Evolutionary conservation across 2,329 filamentous ascomycete species (phyloP).

Genomic region (Fusarium pseudonygamai): DNA sequence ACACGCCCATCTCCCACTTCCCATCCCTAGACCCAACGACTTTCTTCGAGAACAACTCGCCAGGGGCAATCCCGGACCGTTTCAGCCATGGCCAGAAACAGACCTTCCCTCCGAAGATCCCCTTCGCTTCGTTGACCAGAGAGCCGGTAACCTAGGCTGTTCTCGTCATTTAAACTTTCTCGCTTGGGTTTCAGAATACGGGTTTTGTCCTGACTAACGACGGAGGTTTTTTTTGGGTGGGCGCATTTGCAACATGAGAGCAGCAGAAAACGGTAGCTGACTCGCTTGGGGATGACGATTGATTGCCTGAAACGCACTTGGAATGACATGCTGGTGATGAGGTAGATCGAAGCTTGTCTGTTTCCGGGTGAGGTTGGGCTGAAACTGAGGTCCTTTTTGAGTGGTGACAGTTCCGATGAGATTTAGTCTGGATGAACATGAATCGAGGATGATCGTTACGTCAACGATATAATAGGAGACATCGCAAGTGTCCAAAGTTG

Average conservation of each 20-base stretch:
- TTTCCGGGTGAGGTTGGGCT: not conserved
- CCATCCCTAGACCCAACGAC: slow-evolving; percentile 2
- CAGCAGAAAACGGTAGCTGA: not conserved
- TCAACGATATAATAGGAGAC: not conserved
- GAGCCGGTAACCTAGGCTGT: slow-evolving; percentile 34
- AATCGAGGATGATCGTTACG: not conserved
- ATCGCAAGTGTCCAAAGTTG: not conserved
- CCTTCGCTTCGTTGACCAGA: slow-evolving; percentile 33
- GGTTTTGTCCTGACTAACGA: slow-evolving; percentile 8
- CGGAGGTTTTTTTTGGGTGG: slow-evolving; percentile 10
- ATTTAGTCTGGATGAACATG: slow-evolving; percentile 19
- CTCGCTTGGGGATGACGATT: not conserved
- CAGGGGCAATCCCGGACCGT: slow-evolving; percentile 18
- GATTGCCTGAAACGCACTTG: not conserved
- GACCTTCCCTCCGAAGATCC: slow-evolving; percentile 24
- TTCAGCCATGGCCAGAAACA: slow-evolving; percentile 38
- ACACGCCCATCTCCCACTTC: not conserved
- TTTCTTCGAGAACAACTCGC: not conserved
- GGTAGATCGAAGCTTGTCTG: slow-evolving; percentile 13
- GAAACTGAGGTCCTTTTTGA: slow-evolving; percentile 7
- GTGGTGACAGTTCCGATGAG: not conserved
- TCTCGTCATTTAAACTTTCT: slow-evolving; percentile 31
- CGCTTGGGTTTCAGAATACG: slow-evolving; percentile 33
- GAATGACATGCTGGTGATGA: not conserved
- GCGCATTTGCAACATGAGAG: not conserved